These are phyloP conservation scores for Allium cepa DNA, from an alignment of 106 monocot species.

Conservation along the genomic window DNA sequence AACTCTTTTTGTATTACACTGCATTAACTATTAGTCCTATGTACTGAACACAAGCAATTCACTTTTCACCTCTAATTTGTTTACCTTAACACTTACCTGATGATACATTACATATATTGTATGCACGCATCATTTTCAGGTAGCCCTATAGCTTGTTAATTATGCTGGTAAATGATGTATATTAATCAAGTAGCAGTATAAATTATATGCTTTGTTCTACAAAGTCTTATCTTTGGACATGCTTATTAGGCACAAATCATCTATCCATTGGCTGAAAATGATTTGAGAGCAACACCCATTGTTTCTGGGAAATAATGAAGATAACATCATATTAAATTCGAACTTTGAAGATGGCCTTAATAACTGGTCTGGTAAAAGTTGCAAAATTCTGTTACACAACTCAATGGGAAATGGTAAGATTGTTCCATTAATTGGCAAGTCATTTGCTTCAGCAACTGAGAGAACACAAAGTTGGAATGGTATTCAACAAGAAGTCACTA, in stretches of 20 bases:
- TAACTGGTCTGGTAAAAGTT: constrained; percentile 70
- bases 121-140: too few relatives aligned
- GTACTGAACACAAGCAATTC: too few relatives aligned
- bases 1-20: too few relatives aligned
- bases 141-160: neutral
- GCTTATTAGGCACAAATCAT: neutral
- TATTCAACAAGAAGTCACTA: constrained; percentile 76
- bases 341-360: constrained; percentile 59
- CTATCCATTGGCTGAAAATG: neutral
- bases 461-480: constrained; percentile 55
- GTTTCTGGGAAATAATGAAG: constrained; percentile 1
- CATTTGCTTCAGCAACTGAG: constrained; percentile 48
- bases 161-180: neutral
- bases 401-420: constrained; percentile 53
- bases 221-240: neutral
- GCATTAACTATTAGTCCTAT: too few relatives aligned
- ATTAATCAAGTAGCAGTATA: neutral
- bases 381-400: constrained; percentile 55
- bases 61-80: too few relatives aligned
- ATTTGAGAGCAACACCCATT: too few relatives aligned
- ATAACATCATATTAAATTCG: constrained; percentile 62
- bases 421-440: constrained; percentile 40
- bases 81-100: too few relatives aligned
- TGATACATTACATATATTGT: too few relatives aligned
- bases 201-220: neutral